Conservation (phyloP, 345 rosid species). For the Brassica rapa region DNA sequence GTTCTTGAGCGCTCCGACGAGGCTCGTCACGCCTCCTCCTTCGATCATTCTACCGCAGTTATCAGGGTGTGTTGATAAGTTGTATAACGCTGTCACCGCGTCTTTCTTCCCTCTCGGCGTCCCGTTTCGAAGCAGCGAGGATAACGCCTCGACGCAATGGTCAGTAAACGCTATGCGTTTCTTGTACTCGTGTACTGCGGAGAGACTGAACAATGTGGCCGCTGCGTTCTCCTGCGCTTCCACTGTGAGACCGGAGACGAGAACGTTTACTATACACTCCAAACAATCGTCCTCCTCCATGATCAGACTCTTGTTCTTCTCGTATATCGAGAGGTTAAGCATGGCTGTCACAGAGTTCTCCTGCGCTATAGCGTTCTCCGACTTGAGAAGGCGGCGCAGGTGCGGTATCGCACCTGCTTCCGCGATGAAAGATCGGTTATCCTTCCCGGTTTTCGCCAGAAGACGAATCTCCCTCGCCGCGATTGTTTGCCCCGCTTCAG, state of each 20-base stretch:
- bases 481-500: slow-evolving; percentile 60
- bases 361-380: slow-evolving; percentile 64
- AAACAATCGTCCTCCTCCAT: slow-evolving; percentile 85
- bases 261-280: slow-evolving; percentile 65
- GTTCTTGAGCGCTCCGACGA: slow-evolving; percentile 78
- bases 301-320: slow-evolving; percentile 76
- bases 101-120: slow-evolving; percentile 81
- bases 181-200: slow-evolving; percentile 89
- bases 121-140: slow-evolving; percentile 66
- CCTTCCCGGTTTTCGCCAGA: slow-evolving; percentile 76
- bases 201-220: slow-evolving; percentile 87
- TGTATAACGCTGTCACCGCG: slow-evolving; percentile 86
- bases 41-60: slow-evolving; percentile 79
- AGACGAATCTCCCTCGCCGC: slow-evolving; percentile 88
- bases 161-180: slow-evolving; percentile 70
- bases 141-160: slow-evolving; percentile 74
- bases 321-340: slow-evolving; percentile 85
- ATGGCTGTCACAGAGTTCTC: slow-evolving; percentile 92
- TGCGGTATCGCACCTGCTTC: slow-evolving; percentile 91
- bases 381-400: slow-evolving; percentile 59
- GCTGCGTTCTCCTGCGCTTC: slow-evolving; percentile 95
- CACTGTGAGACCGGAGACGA: slow-evolving; percentile 69
- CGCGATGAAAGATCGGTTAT: slow-evolving; percentile 51
- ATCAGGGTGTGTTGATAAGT: slow-evolving; percentile 79
- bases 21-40: slow-evolving; percentile 71